These are phyloP conservation scores for Verticillium isaacii DNA, from an alignment of 2,329 filamentous ascomycete species.

Conservation along the genomic window DNA sequence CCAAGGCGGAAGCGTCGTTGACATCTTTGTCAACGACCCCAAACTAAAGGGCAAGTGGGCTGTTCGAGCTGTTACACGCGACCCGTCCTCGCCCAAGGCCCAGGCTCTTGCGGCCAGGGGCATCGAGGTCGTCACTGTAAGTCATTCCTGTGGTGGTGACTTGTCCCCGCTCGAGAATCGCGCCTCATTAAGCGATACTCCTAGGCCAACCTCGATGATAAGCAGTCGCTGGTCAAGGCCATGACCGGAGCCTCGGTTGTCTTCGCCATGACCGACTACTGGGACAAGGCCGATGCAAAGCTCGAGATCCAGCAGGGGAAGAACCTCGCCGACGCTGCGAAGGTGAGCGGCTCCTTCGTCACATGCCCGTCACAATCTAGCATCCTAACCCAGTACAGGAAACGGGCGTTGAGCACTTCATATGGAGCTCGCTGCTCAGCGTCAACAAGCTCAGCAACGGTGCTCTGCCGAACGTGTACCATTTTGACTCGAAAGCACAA, in stretches of 20 bases:
- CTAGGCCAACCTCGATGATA: slow-evolving; percentile 45
- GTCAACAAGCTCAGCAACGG: slow-evolving; percentile 33
- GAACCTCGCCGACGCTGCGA: slow-evolving; percentile 39
- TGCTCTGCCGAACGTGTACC: slow-evolving; percentile 33
- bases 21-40: slow-evolving; percentile 30
- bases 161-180: background rate
- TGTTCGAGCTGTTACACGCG: slow-evolving; percentile 52
- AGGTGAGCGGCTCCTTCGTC: slow-evolving; percentile 28
- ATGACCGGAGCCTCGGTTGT: slow-evolving; percentile 42
- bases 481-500: slow-evolving; percentile 54
- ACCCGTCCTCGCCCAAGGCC: slow-evolving; percentile 35
- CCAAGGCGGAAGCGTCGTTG: slow-evolving; percentile 54
- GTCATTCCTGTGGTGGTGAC: slow-evolving; percentile 9
- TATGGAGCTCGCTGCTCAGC: slow-evolving; percentile 38
- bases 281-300: slow-evolving; percentile 36
- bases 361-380: background rate
- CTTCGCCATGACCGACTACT: slow-evolving; percentile 49
- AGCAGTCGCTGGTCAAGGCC: slow-evolving; percentile 35
- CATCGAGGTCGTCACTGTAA: slow-evolving; percentile 42
- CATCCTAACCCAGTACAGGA: slow-evolving; percentile 19
- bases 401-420: slow-evolving; percentile 34
- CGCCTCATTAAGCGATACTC: background rate
- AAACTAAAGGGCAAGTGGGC: slow-evolving; percentile 40
- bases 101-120: slow-evolving; percentile 38
- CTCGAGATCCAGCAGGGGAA: slow-evolving; percentile 40